phyloP scores from a whole-genome alignment of 257 asterid species.

The Eustoma russellianum region DNA sequence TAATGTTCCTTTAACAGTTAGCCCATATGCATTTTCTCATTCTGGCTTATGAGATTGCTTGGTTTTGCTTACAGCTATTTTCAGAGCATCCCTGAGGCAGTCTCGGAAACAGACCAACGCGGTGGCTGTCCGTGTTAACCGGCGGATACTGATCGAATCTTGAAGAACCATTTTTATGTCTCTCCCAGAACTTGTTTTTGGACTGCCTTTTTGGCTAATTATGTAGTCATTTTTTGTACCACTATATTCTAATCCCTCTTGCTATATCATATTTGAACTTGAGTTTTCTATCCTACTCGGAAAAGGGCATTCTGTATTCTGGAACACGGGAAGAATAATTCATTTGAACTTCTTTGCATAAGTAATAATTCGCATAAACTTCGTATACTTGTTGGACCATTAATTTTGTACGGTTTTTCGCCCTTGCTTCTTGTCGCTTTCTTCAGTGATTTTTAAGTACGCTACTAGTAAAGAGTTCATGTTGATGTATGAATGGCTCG shows the following conservation, averaged over 20 bases:
- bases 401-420: too few relatives aligned
- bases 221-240: slow-evolving; percentile 28
- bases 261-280: background rate
- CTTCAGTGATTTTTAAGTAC: too few relatives aligned
- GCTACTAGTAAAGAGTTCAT: too few relatives aligned
- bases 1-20: too few relatives aligned
- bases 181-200: background rate
- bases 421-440: too few relatives aligned
- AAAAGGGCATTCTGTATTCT: too few relatives aligned
- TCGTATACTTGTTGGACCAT: too few relatives aligned
- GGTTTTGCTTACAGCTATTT: slow-evolving; percentile 54
- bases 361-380: too few relatives aligned
- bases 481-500: too few relatives aligned
- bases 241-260: background rate
- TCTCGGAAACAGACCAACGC: slow-evolving; percentile 69
- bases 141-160: slow-evolving; percentile 7
- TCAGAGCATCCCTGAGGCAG: slow-evolving; percentile 73
- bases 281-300: too few relatives aligned
- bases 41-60: background rate
- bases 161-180: slow-evolving; percentile 1
- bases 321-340: too few relatives aligned
- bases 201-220: background rate
- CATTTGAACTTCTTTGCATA: too few relatives aligned
- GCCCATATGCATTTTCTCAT: background rate
- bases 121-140: slow-evolving; percentile 90